Evolutionary conservation across 129 eudicot species (phyloP).

Genomic region (Heracleum sosnowskyi): DNA sequence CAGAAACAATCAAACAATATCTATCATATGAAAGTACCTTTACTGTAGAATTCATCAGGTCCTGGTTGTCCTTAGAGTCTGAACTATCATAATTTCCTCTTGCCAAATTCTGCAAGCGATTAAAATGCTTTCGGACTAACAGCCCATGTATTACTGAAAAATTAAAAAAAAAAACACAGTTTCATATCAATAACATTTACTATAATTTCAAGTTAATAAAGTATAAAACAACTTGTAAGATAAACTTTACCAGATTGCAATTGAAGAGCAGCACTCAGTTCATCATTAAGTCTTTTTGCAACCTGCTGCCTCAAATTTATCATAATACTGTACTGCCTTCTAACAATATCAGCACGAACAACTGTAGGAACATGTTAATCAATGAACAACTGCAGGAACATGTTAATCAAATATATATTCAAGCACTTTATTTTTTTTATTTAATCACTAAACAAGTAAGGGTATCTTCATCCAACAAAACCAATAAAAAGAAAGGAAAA

Average conservation of each 20-base stretch:
- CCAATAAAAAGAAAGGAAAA: too few relatives aligned
- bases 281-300: constrained; percentile 41
- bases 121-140: constrained; percentile 55
- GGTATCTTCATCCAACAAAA: too few relatives aligned
- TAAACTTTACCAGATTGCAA: constrained; percentile 64
- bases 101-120: constrained; percentile 25
- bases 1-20: neutral
- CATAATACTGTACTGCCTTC: constrained; percentile 36
- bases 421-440: too few relatives aligned
- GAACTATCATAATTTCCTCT: constrained; percentile 22
- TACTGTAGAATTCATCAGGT: constrained; percentile 31
- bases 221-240: neutral
- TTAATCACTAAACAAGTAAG: too few relatives aligned
- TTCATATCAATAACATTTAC: neutral
- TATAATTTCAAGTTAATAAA: neutral
- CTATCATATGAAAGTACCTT: constrained; percentile 40
- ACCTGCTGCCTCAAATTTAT: constrained; percentile 26
- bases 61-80: constrained; percentile 16
- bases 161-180: neutral
- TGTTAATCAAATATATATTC: neutral
- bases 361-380: too few relatives aligned
- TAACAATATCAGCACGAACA: constrained; percentile 73
- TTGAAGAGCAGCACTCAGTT: constrained; percentile 53
- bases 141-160: constrained; percentile 73
- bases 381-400: constrained; percentile 42